Base-by-base conservation (phyloP, 441 rosid species). In the Aquilaria agallochum region DNA sequence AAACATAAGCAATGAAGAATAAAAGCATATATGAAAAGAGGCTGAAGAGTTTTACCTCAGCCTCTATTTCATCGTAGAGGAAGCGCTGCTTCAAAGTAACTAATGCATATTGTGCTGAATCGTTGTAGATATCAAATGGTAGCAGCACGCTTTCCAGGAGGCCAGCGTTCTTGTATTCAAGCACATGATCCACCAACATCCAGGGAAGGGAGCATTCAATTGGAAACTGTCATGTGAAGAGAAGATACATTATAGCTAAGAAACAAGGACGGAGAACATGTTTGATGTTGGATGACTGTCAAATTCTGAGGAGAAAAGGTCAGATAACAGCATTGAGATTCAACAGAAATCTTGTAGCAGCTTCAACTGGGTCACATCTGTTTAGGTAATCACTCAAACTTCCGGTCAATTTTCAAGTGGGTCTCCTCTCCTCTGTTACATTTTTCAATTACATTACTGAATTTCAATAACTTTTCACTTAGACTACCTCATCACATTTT, bases 141-240 rank as follows among this genome's bases (percentile, higher is more conserved):
- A 90, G 78, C 69, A 95, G 78, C 64, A 88, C 84, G 77, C 96
- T 95, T 79, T 95, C 99, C 74, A 95, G 80, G 75, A 92, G 94
- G 62, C 97, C 96, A 44, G 92, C 74, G 78, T 81, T 87, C 56
- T 78, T 95, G 66, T 86, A 79, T 70, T 90, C 99, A 15, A 95
- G 92, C 71, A 88, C 81, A 66, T 95, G 85, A 72, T 90, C 98
- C 74, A 90, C 85, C 77, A 95, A 78, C 98, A 95, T 95, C 99
- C 99, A 95, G 58, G 99, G 99, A 72, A 95, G 95, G 74, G 99
- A 95, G 80, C 99, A 92, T 76, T 95, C 98, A 74, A 92, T 82
- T 2, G 99, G 98, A 76, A 92, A 95, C 99, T 95, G 83, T 61
- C 74, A 62, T 20, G 27, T 40, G 27, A 20, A 20, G 27, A 36